Evolutionary conservation across 2,329 filamentous ascomycete genomes (phyloP), one percentile per base, ranked within the genome.

Genomic region (Trichoderma oligosporum): DNA sequence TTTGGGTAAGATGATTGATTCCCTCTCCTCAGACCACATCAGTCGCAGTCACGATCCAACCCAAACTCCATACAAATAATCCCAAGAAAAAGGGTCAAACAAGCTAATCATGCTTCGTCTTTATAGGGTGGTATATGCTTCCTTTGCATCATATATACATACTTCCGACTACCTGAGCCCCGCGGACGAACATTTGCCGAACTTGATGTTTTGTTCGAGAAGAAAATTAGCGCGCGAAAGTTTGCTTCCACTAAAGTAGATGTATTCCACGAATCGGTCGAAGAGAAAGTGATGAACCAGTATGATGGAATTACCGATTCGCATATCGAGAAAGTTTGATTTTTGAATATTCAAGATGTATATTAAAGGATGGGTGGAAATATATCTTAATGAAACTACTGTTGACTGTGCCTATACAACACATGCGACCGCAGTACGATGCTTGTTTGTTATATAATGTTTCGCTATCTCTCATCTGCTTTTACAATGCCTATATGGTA

Each of bases 161-260:
- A 68, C 61, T 74, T 74, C 61, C 68, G 71, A 31, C 62, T 74
- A 0, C 91, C 91, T 0, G 91, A 96, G 69, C 90, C 91, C 0
- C 77, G 76, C 3, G 91, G 89, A 8, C 84, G 91, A 39, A 88
- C 88, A 0, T 96, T 93, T 67, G 91, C 90, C 6, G 91, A 96
- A 72, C 76, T 96, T 56, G 91, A 96, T 70, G 66, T 95, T 47
- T 77, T 96, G 47, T 96, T 96, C 66, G 89, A 96, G 74, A 80
- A 82, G 60, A 76, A 81, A 1, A 75, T 93, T 20, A 80, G 81
- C 62, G 88, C 89, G 6, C 78, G 90, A 65, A 87, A 91, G 66
- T 95, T 94, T 69, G 81, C 83, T 7, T 68, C 68, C 22, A 82
- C 82, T 2, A 66, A 80, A 59, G 80, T 84, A 7, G 76, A 84